phyloP scores from a whole-genome alignment of 1,284 basidiomycete genomes.

The Agaricales sp. region DNA sequence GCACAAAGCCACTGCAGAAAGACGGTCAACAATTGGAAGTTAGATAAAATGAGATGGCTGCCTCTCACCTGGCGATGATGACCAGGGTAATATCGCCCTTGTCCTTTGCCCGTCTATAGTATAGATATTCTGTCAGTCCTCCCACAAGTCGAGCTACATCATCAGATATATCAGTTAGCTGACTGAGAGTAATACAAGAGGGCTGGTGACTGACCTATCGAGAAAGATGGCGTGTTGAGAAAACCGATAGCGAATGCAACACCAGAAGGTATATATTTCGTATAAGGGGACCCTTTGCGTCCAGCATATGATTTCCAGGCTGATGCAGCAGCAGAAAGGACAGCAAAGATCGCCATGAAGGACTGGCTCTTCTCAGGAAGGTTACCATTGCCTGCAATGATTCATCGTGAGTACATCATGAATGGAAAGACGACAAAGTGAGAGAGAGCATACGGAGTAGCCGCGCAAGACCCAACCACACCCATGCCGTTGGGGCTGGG shows the following conservation, averaged over 20 bases:
- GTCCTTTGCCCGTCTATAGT: constrained; percentile 38
- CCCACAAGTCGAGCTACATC: constrained; percentile 76
- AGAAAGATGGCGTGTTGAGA: constrained; percentile 93
- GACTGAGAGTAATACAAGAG: no score
- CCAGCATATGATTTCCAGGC: constrained; percentile 55
- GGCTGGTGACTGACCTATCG: constrained; percentile 35
- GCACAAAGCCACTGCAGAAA: constrained; percentile 72
- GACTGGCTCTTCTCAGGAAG: constrained; percentile 68
- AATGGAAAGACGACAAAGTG: constrained; percentile 2
- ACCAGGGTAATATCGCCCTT: constrained; percentile 66
- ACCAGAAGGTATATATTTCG: constrained; percentile 80
- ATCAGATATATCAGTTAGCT: background rate
- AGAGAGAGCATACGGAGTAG: constrained; percentile 56
- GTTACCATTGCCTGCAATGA: constrained; percentile 58
- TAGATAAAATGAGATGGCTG: background rate
- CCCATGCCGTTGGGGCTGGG: constrained; percentile 88
- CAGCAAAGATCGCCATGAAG: constrained; percentile 77
- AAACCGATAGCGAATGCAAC: constrained; percentile 87
- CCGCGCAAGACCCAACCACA: constrained; percentile 86
- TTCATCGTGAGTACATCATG: constrained; percentile 1
- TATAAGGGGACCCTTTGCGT: constrained; percentile 33
- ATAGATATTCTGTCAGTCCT: constrained; percentile 70
- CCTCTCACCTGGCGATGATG: constrained; percentile 56
- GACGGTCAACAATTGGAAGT: background rate
- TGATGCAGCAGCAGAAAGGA: constrained; percentile 60